Percentiles rank a stretch among this genome's conserved stretches.
These are phyloP conservation scores for Galerina sulciceps DNA, from an alignment of 768 basidiomycete genomes.

Conservation along the genomic window DNA sequence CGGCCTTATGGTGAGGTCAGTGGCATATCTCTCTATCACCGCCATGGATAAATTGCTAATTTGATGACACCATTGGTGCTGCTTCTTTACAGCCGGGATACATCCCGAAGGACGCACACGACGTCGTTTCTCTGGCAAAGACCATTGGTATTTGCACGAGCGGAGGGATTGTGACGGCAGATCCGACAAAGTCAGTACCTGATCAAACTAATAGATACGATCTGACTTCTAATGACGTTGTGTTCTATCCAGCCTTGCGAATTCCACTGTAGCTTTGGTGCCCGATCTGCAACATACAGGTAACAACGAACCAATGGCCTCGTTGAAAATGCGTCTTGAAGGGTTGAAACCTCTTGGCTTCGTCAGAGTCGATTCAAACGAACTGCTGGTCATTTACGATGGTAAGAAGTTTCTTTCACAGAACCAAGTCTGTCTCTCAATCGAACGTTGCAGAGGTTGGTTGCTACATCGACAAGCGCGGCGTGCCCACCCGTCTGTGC, in stretches of 20 bases:
- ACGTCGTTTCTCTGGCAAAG: constrained; percentile 62
- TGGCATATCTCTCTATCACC: not conserved
- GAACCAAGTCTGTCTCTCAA: not conserved
- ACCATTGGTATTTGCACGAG: constrained; percentile 69
- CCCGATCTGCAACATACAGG: constrained; percentile 58
- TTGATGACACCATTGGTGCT: not conserved
- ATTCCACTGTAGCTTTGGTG: constrained; percentile 49
- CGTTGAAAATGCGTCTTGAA: constrained; percentile 64
- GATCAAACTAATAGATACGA: not conserved
- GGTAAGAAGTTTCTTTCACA: constrained; percentile 44
- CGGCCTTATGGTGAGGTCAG: constrained; percentile 69
- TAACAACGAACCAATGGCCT: constrained; percentile 41
- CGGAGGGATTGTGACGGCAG: constrained; percentile 66
- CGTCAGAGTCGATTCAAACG: constrained; percentile 53
- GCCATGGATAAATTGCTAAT: not conserved
- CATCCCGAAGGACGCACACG: constrained; percentile 72
- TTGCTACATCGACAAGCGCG: constrained; percentile 75
- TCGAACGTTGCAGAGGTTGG: constrained; percentile 57
- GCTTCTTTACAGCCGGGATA: constrained; percentile 54
- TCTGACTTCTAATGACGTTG: not conserved
- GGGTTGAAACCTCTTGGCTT: constrained; percentile 69
- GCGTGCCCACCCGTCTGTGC: constrained; percentile 61
- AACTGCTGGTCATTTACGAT: constrained; percentile 77
- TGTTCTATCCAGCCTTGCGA: constrained; percentile 37
- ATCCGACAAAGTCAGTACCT: constrained; percentile 65